phyloP scores from a whole-genome alignment of 1,139 yeast genomes.

The Kluyveromyces sp. region DNA sequence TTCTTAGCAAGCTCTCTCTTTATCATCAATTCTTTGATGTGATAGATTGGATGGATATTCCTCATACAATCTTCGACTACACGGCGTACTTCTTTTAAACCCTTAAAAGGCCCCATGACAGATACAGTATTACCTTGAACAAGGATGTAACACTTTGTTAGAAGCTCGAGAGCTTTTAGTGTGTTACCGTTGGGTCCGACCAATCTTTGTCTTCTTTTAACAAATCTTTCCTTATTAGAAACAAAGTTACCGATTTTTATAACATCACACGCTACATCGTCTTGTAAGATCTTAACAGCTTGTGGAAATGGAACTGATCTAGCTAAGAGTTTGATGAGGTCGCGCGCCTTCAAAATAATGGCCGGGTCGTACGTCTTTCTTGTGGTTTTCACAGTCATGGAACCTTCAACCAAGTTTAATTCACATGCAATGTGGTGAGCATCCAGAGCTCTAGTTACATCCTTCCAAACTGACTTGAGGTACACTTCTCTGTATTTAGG shows the following conservation, averaged over 20 bases:
- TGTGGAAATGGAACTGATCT: constrained; percentile 97
- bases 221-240: constrained; percentile 84
- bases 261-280: constrained; percentile 92
- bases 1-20: constrained; percentile 90
- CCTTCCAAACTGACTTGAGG: constrained; percentile 85
- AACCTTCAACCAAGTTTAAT: constrained; percentile 87
- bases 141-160: constrained; percentile 86
- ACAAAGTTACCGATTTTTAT: constrained; percentile 90
- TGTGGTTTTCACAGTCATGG: constrained; percentile 95
- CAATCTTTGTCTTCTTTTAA: constrained; percentile 90
- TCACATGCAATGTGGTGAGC: constrained; percentile 71
- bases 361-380: constrained; percentile 95
- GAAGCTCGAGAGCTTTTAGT: constrained; percentile 83
- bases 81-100: constrained; percentile 84
- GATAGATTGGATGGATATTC: constrained; percentile 92
- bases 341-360: constrained; percentile 87
- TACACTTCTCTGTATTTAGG: constrained; percentile 96
- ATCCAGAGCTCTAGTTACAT: constrained; percentile 74
- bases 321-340: constrained; percentile 83
- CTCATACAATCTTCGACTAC: constrained; percentile 97
- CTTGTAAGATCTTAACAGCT: constrained; percentile 84
- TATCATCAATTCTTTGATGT: constrained; percentile 94
- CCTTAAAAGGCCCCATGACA: constrained; percentile 94
- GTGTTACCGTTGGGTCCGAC: constrained; percentile 98
- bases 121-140: constrained; percentile 98